Evolutionary conservation across 2,329 filamentous ascomycete genomes (phyloP).

Genomic region (Allantophomopsis lycopodina): DNA sequence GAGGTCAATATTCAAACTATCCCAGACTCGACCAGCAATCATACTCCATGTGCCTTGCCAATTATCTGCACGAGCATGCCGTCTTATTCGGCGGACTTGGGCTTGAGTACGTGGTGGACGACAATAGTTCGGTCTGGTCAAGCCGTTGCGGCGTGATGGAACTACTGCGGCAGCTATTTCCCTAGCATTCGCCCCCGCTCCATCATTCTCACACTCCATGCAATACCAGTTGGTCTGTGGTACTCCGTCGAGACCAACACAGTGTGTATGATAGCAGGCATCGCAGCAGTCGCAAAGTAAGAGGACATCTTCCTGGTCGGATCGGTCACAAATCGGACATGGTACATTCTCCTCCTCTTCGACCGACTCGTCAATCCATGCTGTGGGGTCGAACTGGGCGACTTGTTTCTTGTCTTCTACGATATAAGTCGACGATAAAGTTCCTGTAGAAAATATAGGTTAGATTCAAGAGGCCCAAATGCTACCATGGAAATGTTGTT

Average conservation of each 20-base stretch:
- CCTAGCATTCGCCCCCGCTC: not conserved
- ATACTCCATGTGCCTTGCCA: slow-evolving; percentile 81
- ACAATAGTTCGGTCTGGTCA: slow-evolving; percentile 5
- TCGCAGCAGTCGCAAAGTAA: slow-evolving; percentile 89
- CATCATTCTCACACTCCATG: slow-evolving; percentile 54
- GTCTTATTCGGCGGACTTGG: slow-evolving; percentile 38
- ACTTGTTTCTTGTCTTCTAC: slow-evolving; percentile 82
- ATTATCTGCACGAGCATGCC: slow-evolving; percentile 59
- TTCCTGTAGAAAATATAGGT: slow-evolving; percentile 26
- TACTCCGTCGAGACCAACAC: slow-evolving; percentile 67
- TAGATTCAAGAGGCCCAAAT: slow-evolving; percentile 5
- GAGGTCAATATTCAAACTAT: slow-evolving; percentile 61
- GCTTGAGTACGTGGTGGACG: slow-evolving; percentile 35
- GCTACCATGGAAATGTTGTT: slow-evolving; percentile 4
- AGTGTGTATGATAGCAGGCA: slow-evolving; percentile 82
- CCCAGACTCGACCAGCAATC: slow-evolving; percentile 46
- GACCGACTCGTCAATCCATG: slow-evolving; percentile 57
- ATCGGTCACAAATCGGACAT: slow-evolving; percentile 72
- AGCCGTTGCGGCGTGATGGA: slow-evolving; percentile 22
- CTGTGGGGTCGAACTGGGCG: slow-evolving; percentile 71
- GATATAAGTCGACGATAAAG: slow-evolving; percentile 39
- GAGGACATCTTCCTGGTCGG: slow-evolving; percentile 71
- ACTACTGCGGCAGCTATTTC: slow-evolving; percentile 14
- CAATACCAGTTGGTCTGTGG: slow-evolving; percentile 82
- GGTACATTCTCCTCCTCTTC: slow-evolving; percentile 54